A percentile compares a stretch with the other conserved stretches of the same genome.
Evolutionary conservation across 2,329 filamentous ascomycete genomes (phyloP).

Genomic region (Penicillium hordei): DNA sequence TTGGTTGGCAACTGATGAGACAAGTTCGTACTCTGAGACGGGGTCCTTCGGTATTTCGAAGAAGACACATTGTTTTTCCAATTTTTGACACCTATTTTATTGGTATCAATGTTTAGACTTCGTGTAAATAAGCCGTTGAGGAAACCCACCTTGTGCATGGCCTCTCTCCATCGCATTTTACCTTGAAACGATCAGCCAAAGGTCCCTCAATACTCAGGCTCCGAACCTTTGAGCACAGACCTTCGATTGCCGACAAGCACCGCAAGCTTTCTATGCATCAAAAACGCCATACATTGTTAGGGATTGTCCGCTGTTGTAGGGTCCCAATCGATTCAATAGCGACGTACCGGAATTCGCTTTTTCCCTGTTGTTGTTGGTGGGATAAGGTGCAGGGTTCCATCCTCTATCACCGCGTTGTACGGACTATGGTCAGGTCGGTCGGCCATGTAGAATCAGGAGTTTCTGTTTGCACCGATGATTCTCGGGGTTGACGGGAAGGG

Average conservation of each 20-base stretch:
- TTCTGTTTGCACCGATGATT: not conserved
- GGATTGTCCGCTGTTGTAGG: not conserved
- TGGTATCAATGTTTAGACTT: not conserved
- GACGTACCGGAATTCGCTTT: conserved; percentile 39
- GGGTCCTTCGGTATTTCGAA: conserved; percentile 38
- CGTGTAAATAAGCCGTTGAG: not conserved
- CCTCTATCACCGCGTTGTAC: conserved; percentile 17
- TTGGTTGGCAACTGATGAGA: not conserved
- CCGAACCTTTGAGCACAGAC: conserved; percentile 12
- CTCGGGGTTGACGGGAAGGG: conserved; percentile 6
- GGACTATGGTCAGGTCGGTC: not conserved
- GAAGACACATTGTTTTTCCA: conserved; percentile 39
- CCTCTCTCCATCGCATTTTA: conserved; percentile 40
- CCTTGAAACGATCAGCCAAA: conserved; percentile 17
- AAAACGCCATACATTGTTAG: not conserved
- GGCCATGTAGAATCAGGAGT: not conserved
- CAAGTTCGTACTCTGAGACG: conserved; percentile 24
- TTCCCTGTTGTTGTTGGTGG: conserved; percentile 30
- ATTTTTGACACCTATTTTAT: conserved; percentile 29
- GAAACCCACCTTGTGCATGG: conserved; percentile 37
- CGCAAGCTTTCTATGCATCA: conserved; percentile 37
- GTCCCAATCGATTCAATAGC: not conserved
- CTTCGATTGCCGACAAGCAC: conserved; percentile 41
- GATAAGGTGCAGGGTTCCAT: conserved; percentile 22
- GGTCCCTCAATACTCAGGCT: not conserved